These are phyloP conservation scores for Coemansia sp. DNA, from an alignment of 192 early-diverging fungal species.

Conservation along the genomic window DNA sequence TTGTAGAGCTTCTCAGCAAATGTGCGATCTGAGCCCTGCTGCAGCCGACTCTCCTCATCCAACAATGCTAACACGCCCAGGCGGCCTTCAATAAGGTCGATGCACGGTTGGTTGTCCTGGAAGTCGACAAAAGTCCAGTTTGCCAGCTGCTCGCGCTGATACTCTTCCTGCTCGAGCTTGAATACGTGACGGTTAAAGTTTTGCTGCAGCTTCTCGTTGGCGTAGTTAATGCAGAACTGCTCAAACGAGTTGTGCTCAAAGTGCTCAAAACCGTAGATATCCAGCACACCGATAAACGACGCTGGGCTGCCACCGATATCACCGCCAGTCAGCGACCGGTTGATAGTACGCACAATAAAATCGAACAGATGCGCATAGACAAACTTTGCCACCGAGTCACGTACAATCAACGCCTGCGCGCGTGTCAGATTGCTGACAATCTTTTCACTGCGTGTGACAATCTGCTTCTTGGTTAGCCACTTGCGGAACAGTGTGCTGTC, in stretches of 20 bases:
- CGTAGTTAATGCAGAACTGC: slow-evolving; percentile 98
- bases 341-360: slow-evolving; percentile 91
- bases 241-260: slow-evolving; percentile 99
- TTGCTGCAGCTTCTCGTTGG: slow-evolving; percentile 98
- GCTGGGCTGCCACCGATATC: slow-evolving; percentile 21
- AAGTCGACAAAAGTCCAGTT: slow-evolving; percentile 99
- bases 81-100: slow-evolving; percentile 96
- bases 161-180: slow-evolving; percentile 98
- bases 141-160: slow-evolving; percentile 86
- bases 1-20: slow-evolving; percentile 90
- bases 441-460: slow-evolving; percentile 86
- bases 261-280: slow-evolving; percentile 99
- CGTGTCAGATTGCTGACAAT: slow-evolving; percentile 77
- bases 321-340: slow-evolving; percentile 63
- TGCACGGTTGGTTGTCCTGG: slow-evolving; percentile 98
- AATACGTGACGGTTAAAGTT: slow-evolving; percentile 99
- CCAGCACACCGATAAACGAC: slow-evolving; percentile 96
- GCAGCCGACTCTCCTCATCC: slow-evolving; percentile 89
- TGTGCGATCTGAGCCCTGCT: slow-evolving; percentile 80
- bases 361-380: slow-evolving; percentile 95
- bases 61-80: slow-evolving; percentile 92
- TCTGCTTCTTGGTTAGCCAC: slow-evolving; percentile 94
- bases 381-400: slow-evolving; percentile 96
- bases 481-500: slow-evolving; percentile 80
- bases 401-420: slow-evolving; percentile 70